These are phyloP conservation scores for Cyclotella cryptica DNA, from an alignment of 108 stramenopile genomes.

Conservation along the genomic window DNA sequence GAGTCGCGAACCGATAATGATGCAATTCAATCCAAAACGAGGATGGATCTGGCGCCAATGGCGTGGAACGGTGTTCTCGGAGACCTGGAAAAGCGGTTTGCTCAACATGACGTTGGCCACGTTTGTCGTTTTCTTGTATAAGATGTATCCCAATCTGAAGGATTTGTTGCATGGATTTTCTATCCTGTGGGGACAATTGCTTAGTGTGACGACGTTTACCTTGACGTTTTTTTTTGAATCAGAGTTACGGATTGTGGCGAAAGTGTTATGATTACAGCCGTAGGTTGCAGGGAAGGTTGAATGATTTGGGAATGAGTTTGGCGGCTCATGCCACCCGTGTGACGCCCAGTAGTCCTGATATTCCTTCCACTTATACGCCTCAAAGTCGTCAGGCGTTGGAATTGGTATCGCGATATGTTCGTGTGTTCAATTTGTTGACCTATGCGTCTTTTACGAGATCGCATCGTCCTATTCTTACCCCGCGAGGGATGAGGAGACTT, in stretches of 20 bases:
- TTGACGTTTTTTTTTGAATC: constrained; percentile 93
- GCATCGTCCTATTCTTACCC: constrained; percentile 90
- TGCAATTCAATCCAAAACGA: constrained; percentile 88
- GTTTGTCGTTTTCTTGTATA: constrained; percentile 55
- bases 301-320: constrained; percentile 88
- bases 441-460: constrained; percentile 90
- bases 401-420: constrained; percentile 78
- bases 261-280: constrained; percentile 84
- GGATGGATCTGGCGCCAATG: constrained; percentile 89
- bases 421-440: constrained; percentile 88
- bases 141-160: constrained; percentile 53
- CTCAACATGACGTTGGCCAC: constrained; percentile 73
- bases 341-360: constrained; percentile 57
- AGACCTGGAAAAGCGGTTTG: constrained; percentile 82
- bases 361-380: constrained; percentile 76
- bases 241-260: constrained; percentile 88
- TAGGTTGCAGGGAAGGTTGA: constrained; percentile 86
- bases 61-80: constrained; percentile 88
- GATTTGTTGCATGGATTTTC: constrained; percentile 64
- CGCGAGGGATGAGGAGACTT: constrained; percentile 85
- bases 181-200: constrained; percentile 84
- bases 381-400: constrained; percentile 76
- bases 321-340: constrained; percentile 83
- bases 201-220: constrained; percentile 90
- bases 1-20: constrained; percentile 81